phyloP scores from a whole-genome alignment of 2,329 filamentous ascomycete genomes.

The Colletotrichum sp. region DNA sequence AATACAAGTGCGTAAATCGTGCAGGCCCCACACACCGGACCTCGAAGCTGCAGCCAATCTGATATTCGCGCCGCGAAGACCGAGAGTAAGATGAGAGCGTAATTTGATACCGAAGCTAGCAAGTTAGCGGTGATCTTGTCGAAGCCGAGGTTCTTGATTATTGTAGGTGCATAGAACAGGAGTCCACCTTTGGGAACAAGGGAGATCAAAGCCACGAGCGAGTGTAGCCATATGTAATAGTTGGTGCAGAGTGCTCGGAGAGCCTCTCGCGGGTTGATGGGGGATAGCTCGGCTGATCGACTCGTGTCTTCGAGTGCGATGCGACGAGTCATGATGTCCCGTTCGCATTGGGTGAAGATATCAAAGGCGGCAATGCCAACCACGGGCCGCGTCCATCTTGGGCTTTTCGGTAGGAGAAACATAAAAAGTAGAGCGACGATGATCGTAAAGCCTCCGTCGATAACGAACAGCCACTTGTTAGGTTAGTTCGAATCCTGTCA shows the following conservation, averaged over 20 bases:
- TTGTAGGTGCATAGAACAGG: neutral
- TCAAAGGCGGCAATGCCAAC: neutral
- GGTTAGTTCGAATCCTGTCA: neutral
- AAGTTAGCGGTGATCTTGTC: neutral
- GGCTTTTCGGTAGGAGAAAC: neutral
- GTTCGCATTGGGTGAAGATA: neutral
- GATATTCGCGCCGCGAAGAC: neutral
- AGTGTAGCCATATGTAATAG: neutral
- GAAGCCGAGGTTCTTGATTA: neutral
- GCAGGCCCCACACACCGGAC: neutral
- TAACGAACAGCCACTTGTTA: neutral
- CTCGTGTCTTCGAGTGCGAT: neutral
- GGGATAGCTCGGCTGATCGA: neutral
- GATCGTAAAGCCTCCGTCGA: neutral
- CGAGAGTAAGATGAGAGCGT: neutral
- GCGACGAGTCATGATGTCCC: neutral
- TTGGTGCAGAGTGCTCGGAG: neutral
- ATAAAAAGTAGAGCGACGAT: neutral
- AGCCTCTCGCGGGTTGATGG: neutral
- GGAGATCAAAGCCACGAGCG: neutral
- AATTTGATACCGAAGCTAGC: neutral
- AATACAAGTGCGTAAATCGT: neutral
- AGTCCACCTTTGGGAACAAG: neutral
- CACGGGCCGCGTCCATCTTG: neutral
- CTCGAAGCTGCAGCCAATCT: neutral